Percentiles rank a stretch among this genome's conserved stretches.
Evolutionary conservation across 2,329 filamentous ascomycete genomes (phyloP).

Genomic region (Botrytis pseudocinerea): DNA sequence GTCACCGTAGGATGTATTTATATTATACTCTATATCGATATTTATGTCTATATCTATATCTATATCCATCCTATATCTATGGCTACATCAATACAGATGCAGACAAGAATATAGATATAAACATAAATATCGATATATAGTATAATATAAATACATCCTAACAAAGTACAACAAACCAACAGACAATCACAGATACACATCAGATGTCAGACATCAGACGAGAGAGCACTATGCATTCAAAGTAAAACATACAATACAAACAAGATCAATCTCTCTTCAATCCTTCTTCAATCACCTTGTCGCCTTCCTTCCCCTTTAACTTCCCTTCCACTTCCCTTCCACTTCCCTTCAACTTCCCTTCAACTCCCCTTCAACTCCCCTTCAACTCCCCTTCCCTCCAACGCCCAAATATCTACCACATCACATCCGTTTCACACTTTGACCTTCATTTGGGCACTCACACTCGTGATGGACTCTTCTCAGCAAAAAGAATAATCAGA

Average conservation of each 20-base stretch:
- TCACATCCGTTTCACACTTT: background rate
- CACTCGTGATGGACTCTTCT: background rate
- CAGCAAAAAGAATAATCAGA: background rate
- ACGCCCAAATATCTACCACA: too few relatives aligned
- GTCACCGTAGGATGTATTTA: too few relatives aligned
- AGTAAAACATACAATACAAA: slow-evolving; percentile 4
- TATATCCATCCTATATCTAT: too few relatives aligned
- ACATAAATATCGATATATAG: too few relatives aligned
- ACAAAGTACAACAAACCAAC: background rate
- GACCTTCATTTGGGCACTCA: background rate
- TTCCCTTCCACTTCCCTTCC: background rate
- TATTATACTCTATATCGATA: background rate
- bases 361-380: background rate
- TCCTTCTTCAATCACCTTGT: background rate
- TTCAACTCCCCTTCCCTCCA: background rate
- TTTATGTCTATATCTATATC: too few relatives aligned
- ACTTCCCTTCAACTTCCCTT: too few relatives aligned
- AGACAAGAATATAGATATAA: too few relatives aligned
- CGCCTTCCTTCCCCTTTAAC: slow-evolving; percentile 9
- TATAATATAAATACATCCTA: too few relatives aligned
- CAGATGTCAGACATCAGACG: background rate
- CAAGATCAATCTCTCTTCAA: background rate
- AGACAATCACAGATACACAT: background rate
- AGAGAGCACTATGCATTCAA: background rate
- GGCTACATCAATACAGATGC: too few relatives aligned